Conservation (phyloP, 371 early-diverging fungal species). For the Mortierella sp. region DNA sequence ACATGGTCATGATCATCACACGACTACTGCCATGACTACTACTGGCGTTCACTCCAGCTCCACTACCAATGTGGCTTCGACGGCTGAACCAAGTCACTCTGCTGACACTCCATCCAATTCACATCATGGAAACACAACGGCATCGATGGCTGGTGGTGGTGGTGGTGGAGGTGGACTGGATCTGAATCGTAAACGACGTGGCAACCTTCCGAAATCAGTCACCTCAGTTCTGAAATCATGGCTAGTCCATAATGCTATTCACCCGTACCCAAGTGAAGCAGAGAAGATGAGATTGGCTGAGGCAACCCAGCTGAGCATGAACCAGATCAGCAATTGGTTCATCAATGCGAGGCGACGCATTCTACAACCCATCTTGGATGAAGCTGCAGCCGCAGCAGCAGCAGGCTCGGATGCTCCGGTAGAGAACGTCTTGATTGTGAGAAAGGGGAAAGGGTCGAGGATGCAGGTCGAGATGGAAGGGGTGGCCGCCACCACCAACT, state of each 20-base stretch:
- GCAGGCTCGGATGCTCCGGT: constrained; percentile 49
- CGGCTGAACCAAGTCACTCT: too few species aligned
- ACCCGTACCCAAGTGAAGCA: constrained; percentile 86
- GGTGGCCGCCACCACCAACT: not conserved
- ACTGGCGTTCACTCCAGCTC: not conserved
- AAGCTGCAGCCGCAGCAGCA: constrained; percentile 48
- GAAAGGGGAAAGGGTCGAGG: constrained; percentile 54
- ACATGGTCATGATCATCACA: too few species aligned
- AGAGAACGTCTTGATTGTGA: constrained; percentile 49
- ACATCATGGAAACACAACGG: too few species aligned
- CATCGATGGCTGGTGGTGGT: too few species aligned
- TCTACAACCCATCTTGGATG: constrained; percentile 55
- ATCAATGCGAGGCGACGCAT: constrained; percentile 86
- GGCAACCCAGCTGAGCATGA: constrained; percentile 73
- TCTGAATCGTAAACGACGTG: constrained; percentile 57
- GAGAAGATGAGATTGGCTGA: constrained; percentile 73
- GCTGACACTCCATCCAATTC: too few species aligned
- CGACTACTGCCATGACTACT: not conserved
- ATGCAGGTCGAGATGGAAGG: constrained; percentile 52
- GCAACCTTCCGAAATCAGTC: constrained; percentile 71
- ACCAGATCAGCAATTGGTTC: constrained; percentile 93
- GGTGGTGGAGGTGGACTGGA: constrained; percentile 22
- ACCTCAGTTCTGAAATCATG: constrained; percentile 76
- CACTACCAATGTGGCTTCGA: too few species aligned
- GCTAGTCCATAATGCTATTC: constrained; percentile 77